Percentiles rank a stretch among this genome's conserved stretches.
Conservation (phyloP, 2,329 filamentous ascomycete genomes). For the Pseudopithomyces chartarum region DNA sequence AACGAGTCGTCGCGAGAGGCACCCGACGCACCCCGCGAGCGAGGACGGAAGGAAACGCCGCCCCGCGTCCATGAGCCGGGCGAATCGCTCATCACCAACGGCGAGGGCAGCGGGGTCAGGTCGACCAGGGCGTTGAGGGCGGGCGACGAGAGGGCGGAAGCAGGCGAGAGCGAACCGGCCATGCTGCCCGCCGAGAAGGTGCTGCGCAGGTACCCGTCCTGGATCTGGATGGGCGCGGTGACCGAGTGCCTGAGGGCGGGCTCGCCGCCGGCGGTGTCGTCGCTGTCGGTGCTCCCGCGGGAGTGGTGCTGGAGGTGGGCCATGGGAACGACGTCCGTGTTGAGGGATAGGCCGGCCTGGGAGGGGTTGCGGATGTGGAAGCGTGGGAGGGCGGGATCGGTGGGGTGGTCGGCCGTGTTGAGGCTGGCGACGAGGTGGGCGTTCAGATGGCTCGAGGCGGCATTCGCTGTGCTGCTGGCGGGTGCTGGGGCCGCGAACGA, state of each 20-base stretch:
- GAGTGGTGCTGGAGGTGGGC: constrained; percentile 19
- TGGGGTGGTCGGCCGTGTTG: constrained; percentile 31
- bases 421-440: constrained; percentile 23
- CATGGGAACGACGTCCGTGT: constrained; percentile 28
- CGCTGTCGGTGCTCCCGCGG: constrained; percentile 34
- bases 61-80: constrained; percentile 50
- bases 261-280: constrained; percentile 38
- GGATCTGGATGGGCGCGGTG: constrained; percentile 46
- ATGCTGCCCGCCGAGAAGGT: constrained; percentile 51
- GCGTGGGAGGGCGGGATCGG: constrained; percentile 30
- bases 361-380: constrained; percentile 40
- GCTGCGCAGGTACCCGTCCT: constrained; percentile 44
- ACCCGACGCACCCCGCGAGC: constrained; percentile 40
- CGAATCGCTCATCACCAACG: constrained; percentile 49
- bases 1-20: constrained; percentile 40
- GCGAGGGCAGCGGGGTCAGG: constrained; percentile 59
- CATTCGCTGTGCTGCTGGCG: constrained; percentile 7
- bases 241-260: constrained; percentile 37
- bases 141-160: constrained; percentile 53
- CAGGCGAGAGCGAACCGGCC: constrained; percentile 51
- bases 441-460: constrained; percentile 2
- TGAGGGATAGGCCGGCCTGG: constrained; percentile 32
- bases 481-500: too few species aligned
- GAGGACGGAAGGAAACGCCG: constrained; percentile 34
- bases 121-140: constrained; percentile 55